A percentile compares a stretch with the other conserved stretches of the same genome.
Conservation (phyloP, 306 rosid species). For the Ziziphus jujuba region DNA sequence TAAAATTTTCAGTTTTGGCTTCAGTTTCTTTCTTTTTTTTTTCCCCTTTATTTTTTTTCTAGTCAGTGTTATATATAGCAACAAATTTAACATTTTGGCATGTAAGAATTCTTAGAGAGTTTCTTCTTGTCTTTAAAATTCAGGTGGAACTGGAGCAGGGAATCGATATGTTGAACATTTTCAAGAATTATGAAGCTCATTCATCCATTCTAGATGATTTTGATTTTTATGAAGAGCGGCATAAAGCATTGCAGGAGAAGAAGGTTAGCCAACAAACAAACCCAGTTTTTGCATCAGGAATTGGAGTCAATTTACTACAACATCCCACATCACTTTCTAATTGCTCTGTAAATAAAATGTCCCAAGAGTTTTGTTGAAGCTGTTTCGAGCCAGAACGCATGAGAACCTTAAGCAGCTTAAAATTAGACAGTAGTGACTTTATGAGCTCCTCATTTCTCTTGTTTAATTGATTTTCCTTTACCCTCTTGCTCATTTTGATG, state of each 20-base stretch:
- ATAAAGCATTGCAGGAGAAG: slow-evolving; percentile 2
- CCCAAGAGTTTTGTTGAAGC: not conserved
- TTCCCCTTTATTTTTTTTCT: too few species aligned
- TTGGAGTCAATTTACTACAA: not conserved
- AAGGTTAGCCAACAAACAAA: slow-evolving; percentile 1
- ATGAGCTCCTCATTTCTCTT: too few species aligned
- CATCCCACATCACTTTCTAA: not conserved
- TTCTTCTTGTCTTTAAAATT: too few species aligned
- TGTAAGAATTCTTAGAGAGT: too few species aligned
- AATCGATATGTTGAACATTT: slow-evolving; percentile 2
- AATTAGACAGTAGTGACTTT: too few species aligned
- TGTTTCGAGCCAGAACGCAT: not conserved
- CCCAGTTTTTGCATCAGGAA: not conserved
- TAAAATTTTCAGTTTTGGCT: too few species aligned
- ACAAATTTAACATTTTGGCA: too few species aligned
- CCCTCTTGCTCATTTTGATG: too few species aligned
- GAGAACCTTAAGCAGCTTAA: not conserved
- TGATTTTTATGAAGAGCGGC: slow-evolving; percentile 9
- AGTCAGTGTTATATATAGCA: too few species aligned
- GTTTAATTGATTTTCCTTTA: too few species aligned
- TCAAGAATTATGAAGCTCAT: slow-evolving; percentile 4
- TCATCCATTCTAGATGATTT: slow-evolving; percentile 12
- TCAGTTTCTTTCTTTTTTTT: too few species aligned
- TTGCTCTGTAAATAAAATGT: not conserved
- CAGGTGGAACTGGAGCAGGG: slow-evolving; percentile 6